phyloP scores from a whole-genome alignment of 345 rosid genomes.

The Ceriops zippeliana region DNA sequence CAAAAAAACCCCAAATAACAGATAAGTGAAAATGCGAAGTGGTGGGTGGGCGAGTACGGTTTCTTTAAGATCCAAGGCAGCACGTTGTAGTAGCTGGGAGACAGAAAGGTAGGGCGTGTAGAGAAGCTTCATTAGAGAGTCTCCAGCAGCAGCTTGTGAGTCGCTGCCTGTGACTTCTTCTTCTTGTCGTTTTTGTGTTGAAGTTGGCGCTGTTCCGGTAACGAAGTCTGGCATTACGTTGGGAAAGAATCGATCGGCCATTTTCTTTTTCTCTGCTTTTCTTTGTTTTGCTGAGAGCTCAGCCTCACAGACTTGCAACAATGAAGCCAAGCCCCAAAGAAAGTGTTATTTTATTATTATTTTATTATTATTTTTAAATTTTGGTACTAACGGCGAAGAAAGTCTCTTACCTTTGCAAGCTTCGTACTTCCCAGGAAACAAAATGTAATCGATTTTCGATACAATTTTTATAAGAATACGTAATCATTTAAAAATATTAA shows the following conservation, averaged over 20 bases:
- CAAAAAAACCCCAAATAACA: not conserved
- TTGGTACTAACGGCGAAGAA: no score
- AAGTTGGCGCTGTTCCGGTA: conserved; percentile 24
- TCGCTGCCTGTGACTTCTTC: not conserved
- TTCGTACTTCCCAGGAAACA: no score
- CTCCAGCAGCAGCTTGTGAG: conserved; percentile 14
- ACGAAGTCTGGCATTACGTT: conserved; percentile 54
- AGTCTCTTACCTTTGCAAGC: no score
- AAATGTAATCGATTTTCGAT: no score
- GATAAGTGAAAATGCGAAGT: not conserved
- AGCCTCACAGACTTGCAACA: no score
- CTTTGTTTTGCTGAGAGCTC: not conserved
- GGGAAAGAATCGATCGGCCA: conserved; percentile 70
- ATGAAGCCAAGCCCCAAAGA: no score
- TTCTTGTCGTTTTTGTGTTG: not conserved
- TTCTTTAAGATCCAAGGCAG: conserved; percentile 74
- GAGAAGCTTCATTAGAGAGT: conserved; percentile 57
- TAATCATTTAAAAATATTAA: no score
- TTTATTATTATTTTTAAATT: no score
- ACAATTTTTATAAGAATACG: no score
- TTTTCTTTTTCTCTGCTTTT: conserved; percentile 2
- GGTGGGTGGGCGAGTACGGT: conserved; percentile 38
- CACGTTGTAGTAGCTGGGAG: conserved; percentile 49
- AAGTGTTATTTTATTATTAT: no score
- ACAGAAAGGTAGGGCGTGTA: conserved; percentile 56